Percentiles rank a stretch among this genome's conserved stretches.
These are phyloP conservation scores for Acorus gramineus DNA, from an alignment of 106 monocot genomes.

Conservation along the genomic window DNA sequence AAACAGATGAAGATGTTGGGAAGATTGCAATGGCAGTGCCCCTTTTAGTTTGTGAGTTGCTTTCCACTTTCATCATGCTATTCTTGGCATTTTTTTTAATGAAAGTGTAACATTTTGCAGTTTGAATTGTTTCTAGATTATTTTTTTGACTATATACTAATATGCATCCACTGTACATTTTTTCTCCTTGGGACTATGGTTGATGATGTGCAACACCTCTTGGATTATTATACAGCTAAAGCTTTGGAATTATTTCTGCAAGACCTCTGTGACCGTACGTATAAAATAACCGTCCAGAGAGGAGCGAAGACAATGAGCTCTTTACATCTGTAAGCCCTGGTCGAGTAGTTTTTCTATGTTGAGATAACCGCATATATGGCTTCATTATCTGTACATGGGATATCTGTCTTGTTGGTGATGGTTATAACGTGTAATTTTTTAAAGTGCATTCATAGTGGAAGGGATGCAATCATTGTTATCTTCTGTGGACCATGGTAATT, in stretches of 20 bases:
- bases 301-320: constrained; percentile 60
- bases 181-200: no score
- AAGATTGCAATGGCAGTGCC: constrained; percentile 86
- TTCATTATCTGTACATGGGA: no score
- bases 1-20: constrained; percentile 82
- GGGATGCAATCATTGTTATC: no score
- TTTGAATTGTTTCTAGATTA: neutral
- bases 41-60: constrained; percentile 80
- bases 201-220: no score
- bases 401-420: no score
- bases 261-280: constrained; percentile 62
- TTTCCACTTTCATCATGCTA: neutral
- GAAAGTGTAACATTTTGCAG: neutral
- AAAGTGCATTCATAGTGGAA: no score
- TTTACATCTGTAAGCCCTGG: constrained; percentile 50
- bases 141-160: no score
- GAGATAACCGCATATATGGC: no score
- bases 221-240: constrained; percentile 39
- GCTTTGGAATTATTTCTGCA: constrained; percentile 75
- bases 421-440: no score
- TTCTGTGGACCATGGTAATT: no score
- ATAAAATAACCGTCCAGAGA: constrained; percentile 49
- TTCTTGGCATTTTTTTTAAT: neutral
- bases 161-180: no score
- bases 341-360: neutral